Conservation (phyloP, 352 stramenopile genomes). For the Globisporangium polare region DNA sequence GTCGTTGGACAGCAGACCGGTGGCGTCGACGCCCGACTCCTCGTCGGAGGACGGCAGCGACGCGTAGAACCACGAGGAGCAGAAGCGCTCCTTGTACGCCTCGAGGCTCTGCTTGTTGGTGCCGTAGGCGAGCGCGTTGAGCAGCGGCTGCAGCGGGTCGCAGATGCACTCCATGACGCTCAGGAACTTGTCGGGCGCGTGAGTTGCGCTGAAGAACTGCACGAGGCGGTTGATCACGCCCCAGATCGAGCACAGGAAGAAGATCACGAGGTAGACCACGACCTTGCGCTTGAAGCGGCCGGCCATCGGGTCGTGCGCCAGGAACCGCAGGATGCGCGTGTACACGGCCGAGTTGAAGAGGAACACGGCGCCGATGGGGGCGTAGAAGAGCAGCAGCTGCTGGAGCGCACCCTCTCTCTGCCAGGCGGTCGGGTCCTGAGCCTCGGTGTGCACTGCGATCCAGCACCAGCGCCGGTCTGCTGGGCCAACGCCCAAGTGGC, state of each 20-base stretch:
- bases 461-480: constrained; percentile 76
- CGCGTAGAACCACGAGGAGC: constrained; percentile 54
- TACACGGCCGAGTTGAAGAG: constrained; percentile 67
- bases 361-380: constrained; percentile 54
- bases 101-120: constrained; percentile 72
- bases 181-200: constrained; percentile 51
- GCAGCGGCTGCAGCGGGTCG: constrained; percentile 63
- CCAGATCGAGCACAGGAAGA: constrained; percentile 76
- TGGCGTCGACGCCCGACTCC: constrained; percentile 50
- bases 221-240: constrained; percentile 61
- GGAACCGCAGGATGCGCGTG: constrained; percentile 52
- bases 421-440: constrained; percentile 31
- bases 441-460: constrained; percentile 45
- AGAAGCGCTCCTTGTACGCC: constrained; percentile 69
- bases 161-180: constrained; percentile 67
- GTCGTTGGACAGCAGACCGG: constrained; percentile 31
- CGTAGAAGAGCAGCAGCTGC: constrained; percentile 69
- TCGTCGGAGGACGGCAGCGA: constrained; percentile 64
- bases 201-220: constrained; percentile 43
- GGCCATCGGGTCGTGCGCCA: constrained; percentile 65
- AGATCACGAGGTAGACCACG: constrained; percentile 59
- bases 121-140: constrained; percentile 65
- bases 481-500: constrained; percentile 57
- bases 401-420: constrained; percentile 42
- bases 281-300: constrained; percentile 51